Evolutionary conservation across 2,329 filamentous ascomycete genomes (phyloP), one percentile per base, ranked within the genome.

Genomic region (Fonsecaea erecta): DNA sequence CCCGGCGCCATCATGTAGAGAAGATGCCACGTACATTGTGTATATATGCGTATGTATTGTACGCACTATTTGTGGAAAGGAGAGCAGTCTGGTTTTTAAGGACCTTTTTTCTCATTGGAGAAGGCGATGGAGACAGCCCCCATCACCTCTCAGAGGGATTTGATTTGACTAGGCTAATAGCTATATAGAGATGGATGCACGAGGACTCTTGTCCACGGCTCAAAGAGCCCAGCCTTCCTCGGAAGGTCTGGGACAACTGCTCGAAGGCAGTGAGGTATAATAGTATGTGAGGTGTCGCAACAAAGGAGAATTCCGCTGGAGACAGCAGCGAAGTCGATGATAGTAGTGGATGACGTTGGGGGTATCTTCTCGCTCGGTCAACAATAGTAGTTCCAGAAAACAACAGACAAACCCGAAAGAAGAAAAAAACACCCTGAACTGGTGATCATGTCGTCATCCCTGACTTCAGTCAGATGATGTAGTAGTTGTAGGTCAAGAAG

Each of bases 181-280:
- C 48, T 61, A 61, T 54, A 34, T 60, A 52, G 46, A 51, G 48
- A 2, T 3, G 11, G 3, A 61, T 61, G 58, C 58, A 61, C 58
- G 51, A 61, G 58, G 58, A 61, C 58, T 61, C 58, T 61, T 61
- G 58, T 61, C 58, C 58, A 61, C 48, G 58, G 58, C 58, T 61
- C 58, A 61, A 61, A 40, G 58, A 61, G 58, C 51, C 58, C 58
- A 61, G 32, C 48, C 51, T 54, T 46, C 34, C 24, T 14, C 14
- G 11, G 58, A 34, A 61, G 51, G 58, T 24, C 18, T 61, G 58
- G 58, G 48, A 53, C 58, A 28, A 61, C 58, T 61, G 51, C 58
- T 54, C 51, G 18, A 46, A 32, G 48, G 51, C 58, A 61, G 58
- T 43, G 58, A 61, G 57, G 14, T n/a, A n/a, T n/a, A n/a, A n/a